These are phyloP conservation scores for Microdochium paspali DNA, from an alignment of 2,329 filamentous ascomycete species.

Conservation along the genomic window DNA sequence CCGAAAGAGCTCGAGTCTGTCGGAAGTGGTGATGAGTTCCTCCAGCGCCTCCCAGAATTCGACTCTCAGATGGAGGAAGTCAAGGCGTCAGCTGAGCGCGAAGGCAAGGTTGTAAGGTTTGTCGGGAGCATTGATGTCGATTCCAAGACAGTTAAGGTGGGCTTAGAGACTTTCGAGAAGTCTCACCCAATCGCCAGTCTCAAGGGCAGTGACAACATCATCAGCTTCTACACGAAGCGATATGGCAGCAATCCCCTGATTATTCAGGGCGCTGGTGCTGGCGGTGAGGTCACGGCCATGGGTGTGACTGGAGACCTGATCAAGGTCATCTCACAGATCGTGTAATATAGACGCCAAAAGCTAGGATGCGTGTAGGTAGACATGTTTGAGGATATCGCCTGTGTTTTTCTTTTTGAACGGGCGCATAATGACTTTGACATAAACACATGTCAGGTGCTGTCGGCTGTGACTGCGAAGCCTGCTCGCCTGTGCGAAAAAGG, in stretches of 20 bases:
- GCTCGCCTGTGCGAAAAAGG: too few species aligned
- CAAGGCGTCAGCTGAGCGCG: conserved; percentile 74
- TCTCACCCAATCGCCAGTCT: conserved; percentile 87
- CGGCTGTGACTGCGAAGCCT: too few species aligned
- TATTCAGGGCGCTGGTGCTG: conserved; percentile 88
- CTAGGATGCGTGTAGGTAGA: too few species aligned
- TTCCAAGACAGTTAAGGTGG: conserved; percentile 79
- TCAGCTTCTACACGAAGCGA: conserved; percentile 94
- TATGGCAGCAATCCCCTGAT: conserved; percentile 89
- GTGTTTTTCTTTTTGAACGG: too few species aligned
- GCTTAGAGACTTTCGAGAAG: conserved; percentile 79
- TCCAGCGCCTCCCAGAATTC: conserved; percentile 69
- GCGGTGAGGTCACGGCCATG: conserved; percentile 95
- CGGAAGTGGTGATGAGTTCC: conserved; percentile 74
- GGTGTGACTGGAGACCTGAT: conserved; percentile 89
- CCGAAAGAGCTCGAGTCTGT: conserved; percentile 75
- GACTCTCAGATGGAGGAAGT: conserved; percentile 84
- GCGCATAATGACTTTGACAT: too few species aligned
- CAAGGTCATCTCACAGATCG: conserved; percentile 72
- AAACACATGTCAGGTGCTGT: too few species aligned
- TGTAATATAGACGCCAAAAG: conserved; percentile 26
- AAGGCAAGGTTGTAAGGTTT: conserved; percentile 88
- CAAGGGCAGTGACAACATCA: conserved; percentile 98
- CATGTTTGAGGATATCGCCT: too few species aligned
- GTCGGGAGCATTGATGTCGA: conserved; percentile 86